Conservation (phyloP, 495 filamentous ascomycete genomes). For the Penicillium ucsense region DNA sequence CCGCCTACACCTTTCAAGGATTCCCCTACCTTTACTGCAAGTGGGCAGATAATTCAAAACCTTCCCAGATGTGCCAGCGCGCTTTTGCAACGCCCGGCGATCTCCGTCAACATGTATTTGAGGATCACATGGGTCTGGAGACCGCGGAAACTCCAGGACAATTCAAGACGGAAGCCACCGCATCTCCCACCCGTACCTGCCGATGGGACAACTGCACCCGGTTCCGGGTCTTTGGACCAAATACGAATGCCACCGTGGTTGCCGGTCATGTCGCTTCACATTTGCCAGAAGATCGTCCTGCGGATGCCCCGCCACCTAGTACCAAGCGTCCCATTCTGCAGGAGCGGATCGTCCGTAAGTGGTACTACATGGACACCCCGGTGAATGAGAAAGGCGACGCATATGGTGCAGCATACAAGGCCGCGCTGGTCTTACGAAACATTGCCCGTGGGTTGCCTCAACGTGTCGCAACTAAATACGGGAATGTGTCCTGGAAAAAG, state of each 20-base stretch:
- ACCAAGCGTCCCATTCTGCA: slow-evolving; percentile 32
- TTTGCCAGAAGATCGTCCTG: slow-evolving; percentile 43
- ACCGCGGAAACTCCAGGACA: slow-evolving; percentile 38
- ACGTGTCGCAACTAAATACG: slow-evolving; percentile 21
- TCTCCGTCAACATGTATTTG: slow-evolving; percentile 67
- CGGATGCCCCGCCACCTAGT: slow-evolving; percentile 33
- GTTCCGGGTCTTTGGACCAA: slow-evolving; percentile 31
- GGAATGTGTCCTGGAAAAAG: slow-evolving; percentile 33
- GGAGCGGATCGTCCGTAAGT: slow-evolving; percentile 34
- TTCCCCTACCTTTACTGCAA: slow-evolving; percentile 47
- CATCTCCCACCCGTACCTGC: slow-evolving; percentile 28
- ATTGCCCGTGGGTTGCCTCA: slow-evolving; percentile 63
- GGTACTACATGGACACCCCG: slow-evolving; percentile 52
- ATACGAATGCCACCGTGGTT: slow-evolving; percentile 32
- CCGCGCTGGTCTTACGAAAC: slow-evolving; percentile 79
- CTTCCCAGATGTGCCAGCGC: slow-evolving; percentile 45
- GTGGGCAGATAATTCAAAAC: slow-evolving; percentile 40
- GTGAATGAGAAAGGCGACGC: slow-evolving; percentile 76
- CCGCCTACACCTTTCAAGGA: slow-evolving; percentile 60
- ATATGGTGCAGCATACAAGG: slow-evolving; percentile 74
- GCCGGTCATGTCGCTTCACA: slow-evolving; percentile 40
- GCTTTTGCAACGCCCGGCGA: slow-evolving; percentile 49
- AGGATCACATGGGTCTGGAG: slow-evolving; percentile 53
- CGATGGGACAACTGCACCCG: slow-evolving; percentile 32
- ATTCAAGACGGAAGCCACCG: slow-evolving; percentile 37